phyloP scores from a whole-genome alignment of 805 yeast species.

The Yarrowia yakushimensis region DNA sequence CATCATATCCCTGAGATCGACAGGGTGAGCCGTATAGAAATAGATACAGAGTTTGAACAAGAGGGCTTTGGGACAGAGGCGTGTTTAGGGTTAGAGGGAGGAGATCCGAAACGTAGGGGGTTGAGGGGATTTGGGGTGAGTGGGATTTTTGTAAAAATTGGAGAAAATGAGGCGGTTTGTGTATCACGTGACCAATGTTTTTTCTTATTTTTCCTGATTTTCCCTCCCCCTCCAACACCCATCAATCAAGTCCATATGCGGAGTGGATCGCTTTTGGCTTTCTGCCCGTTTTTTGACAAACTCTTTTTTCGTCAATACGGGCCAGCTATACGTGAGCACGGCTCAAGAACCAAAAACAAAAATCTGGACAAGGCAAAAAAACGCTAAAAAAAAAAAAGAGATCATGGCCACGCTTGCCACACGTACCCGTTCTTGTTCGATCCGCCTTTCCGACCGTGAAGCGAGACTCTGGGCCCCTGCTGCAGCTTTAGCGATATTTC shows the following conservation, averaged over 20 bases:
- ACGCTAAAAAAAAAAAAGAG: background rate
- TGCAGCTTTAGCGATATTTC: background rate
- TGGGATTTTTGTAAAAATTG: no score
- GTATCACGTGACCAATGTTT: no score
- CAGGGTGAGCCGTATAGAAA: constrained; percentile 5
- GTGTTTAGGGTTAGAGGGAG: background rate
- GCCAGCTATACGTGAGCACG: constrained; percentile 5
- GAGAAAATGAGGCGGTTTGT: no score
- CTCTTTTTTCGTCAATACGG: background rate
- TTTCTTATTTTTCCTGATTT: no score
- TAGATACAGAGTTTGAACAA: background rate
- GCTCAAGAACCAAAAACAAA: background rate
- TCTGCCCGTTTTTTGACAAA: background rate
- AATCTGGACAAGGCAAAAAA: background rate
- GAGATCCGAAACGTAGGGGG: no score
- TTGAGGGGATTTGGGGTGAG: no score
- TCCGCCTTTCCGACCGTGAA: background rate
- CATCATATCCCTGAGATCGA: constrained; percentile 13
- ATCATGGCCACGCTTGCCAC: background rate
- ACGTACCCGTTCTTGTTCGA: background rate
- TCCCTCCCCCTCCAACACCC: no score
- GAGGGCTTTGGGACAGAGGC: background rate
- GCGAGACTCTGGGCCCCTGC: background rate
- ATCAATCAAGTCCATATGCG: no score
- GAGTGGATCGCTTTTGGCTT: no score